Percentiles rank a stretch among this genome's conserved stretches.
These are phyloP conservation scores for Russula lepida DNA, from an alignment of 768 basidiomycete species.

Conservation along the genomic window DNA sequence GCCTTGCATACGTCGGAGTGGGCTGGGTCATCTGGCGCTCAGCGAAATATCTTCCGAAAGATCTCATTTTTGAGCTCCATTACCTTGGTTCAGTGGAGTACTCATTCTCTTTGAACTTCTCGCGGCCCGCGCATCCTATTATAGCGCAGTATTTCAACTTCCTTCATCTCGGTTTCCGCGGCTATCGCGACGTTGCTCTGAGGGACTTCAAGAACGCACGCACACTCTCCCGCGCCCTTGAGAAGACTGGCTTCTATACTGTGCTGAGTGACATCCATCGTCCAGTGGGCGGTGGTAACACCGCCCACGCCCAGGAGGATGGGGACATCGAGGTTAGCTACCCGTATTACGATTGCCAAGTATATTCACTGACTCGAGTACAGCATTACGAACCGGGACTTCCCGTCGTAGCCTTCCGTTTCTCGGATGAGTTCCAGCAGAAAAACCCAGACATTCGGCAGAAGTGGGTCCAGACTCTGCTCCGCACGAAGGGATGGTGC, in stretches of 20 bases:
- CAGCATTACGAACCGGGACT: constrained; percentile 42
- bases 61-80: constrained; percentile 58
- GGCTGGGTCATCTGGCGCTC: constrained; percentile 61
- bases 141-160: constrained; percentile 59
- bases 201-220: constrained; percentile 52
- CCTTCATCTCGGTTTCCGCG: constrained; percentile 50
- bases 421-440: constrained; percentile 45
- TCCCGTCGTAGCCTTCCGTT: constrained; percentile 46
- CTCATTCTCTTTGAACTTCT: constrained; percentile 60
- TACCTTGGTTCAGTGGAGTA: constrained; percentile 58
- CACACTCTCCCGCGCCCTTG: constrained; percentile 56
- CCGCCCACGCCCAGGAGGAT: constrained; percentile 35
- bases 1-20: constrained; percentile 47
- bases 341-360: background rate
- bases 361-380: constrained; percentile 5
- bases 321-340: constrained; percentile 47
- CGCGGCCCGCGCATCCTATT: constrained; percentile 52
- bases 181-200: constrained; percentile 40
- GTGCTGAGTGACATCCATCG: constrained; percentile 52
- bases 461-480: constrained; percentile 45
- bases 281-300: constrained; percentile 21
- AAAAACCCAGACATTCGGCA: constrained; percentile 51
- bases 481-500: constrained; percentile 41
- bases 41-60: constrained; percentile 50
- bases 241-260: constrained; percentile 43